Percentiles rank a stretch among this genome's conserved stretches.
Conservation (phyloP, 2,329 filamentous ascomycete genomes). For the Celoporthe dispersa region DNA sequence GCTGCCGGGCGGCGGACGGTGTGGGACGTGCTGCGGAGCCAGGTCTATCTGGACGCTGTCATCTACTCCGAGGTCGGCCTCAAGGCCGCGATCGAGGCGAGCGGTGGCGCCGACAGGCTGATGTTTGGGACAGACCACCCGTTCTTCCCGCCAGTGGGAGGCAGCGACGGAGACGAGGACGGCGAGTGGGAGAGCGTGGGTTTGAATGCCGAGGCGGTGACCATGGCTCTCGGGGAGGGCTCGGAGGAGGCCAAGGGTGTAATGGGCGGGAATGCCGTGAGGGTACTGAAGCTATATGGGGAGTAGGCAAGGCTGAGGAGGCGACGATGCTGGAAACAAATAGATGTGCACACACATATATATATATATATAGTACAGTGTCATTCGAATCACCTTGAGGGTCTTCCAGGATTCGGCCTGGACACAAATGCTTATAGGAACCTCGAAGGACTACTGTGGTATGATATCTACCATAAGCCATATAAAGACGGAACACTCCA, state of each 20-base stretch:
- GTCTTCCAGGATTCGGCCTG: not conserved
- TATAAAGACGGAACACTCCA: too few relatives aligned
- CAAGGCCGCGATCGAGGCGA: slow-evolving; percentile 70
- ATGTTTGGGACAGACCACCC: slow-evolving; percentile 86
- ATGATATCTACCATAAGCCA: too few relatives aligned
- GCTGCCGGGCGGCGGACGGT: slow-evolving; percentile 52
- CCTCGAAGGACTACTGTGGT: not conserved
- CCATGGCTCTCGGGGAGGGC: slow-evolving; percentile 34
- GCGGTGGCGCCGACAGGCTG: slow-evolving; percentile 67
- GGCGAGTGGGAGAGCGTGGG: slow-evolving; percentile 73
- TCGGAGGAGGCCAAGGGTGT: slow-evolving; percentile 33
- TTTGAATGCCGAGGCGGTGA: slow-evolving; percentile 43
- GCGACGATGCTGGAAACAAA: not conserved
- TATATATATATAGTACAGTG: not conserved
- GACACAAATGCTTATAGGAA: not conserved
- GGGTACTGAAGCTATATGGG: slow-evolving; percentile 35
- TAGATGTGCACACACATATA: not conserved
- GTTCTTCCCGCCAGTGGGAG: slow-evolving; percentile 77
- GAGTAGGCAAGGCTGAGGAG: slow-evolving; percentile 17
- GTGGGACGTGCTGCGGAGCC: slow-evolving; percentile 65
- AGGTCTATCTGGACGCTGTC: slow-evolving; percentile 88
- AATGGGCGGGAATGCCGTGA: slow-evolving; percentile 38
- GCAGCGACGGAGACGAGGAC: slow-evolving; percentile 63
- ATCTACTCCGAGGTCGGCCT: slow-evolving; percentile 78
- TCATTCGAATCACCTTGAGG: not conserved